phyloP scores from a whole-genome alignment of 768 basidiomycete genomes.

The Piloderma croceum region DNA sequence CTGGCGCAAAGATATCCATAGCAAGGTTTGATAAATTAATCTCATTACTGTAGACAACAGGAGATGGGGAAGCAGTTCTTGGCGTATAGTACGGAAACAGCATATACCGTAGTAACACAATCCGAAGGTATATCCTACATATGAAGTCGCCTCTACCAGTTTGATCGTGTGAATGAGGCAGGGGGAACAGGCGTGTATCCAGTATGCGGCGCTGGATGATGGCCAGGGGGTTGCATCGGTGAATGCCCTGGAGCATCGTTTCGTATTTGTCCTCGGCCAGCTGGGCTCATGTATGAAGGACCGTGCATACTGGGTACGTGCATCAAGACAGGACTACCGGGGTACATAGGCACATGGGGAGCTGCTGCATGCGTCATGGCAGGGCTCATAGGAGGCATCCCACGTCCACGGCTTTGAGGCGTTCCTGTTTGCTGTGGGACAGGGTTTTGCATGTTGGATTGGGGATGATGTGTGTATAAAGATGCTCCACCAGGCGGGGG shows the following conservation, averaged over 20 bases:
- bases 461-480: constrained; percentile 46
- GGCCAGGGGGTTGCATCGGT: constrained; percentile 40
- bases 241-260: constrained; percentile 44
- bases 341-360: constrained; percentile 48
- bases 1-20: background rate
- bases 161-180: constrained; percentile 25
- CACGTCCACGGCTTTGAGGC: constrained; percentile 42
- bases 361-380: constrained; percentile 55
- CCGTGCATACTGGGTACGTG: constrained; percentile 33
- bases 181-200: constrained; percentile 19
- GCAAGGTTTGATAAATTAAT: background rate
- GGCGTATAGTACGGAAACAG: too few relatives aligned
- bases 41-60: constrained; percentile 8
- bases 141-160: constrained; percentile 11
- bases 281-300: constrained; percentile 29
- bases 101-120: constrained; percentile 1
- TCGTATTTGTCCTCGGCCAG: constrained; percentile 46
- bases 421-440: constrained; percentile 35
- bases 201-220: background rate
- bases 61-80: too few relatives aligned
- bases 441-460: constrained; percentile 37
- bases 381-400: constrained; percentile 66
- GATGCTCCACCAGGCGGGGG: constrained; percentile 45
- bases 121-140: background rate
- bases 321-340: constrained; percentile 64